phyloP scores from a whole-genome alignment of 2,329 filamentous ascomycete genomes.

The Tolypocladium inflatum region DNA sequence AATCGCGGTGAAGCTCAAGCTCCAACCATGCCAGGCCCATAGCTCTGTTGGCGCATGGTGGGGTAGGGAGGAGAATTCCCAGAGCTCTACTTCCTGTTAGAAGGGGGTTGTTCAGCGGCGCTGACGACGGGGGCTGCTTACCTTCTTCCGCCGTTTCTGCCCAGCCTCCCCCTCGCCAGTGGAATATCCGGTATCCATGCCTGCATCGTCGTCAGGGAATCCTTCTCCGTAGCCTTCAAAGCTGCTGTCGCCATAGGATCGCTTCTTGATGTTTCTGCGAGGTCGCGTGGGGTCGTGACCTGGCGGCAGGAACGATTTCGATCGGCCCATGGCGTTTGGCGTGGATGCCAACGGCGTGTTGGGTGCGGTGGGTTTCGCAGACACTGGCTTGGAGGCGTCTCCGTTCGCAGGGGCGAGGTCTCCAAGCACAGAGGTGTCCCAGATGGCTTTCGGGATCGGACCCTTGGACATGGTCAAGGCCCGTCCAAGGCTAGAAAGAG shows the following conservation, averaged over 20 bases:
- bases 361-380: slow-evolving; percentile 39
- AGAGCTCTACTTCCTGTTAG: slow-evolving; percentile 31
- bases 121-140: slow-evolving; percentile 17
- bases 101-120: slow-evolving; percentile 3
- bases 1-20: slow-evolving; percentile 28
- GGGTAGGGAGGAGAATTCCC: slow-evolving; percentile 32
- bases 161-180: slow-evolving; percentile 62
- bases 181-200: slow-evolving; percentile 52
- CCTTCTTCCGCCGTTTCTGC: slow-evolving; percentile 59
- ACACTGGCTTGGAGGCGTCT: slow-evolving; percentile 28
- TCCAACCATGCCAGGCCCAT: slow-evolving; percentile 49
- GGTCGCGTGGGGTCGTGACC: slow-evolving; percentile 44
- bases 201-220: slow-evolving; percentile 57
- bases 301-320: slow-evolving; percentile 27
- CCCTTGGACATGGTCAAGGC: slow-evolving; percentile 51
- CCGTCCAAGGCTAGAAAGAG: slow-evolving; percentile 33
- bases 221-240: slow-evolving; percentile 68
- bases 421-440: slow-evolving; percentile 50
- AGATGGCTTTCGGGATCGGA: slow-evolving; percentile 41
- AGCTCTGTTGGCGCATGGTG: slow-evolving; percentile 40
- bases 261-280: slow-evolving; percentile 60
- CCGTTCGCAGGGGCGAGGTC: slow-evolving; percentile 37
- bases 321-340: slow-evolving; percentile 21
- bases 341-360: slow-evolving; percentile 37
- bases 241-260: slow-evolving; percentile 64